These are phyloP conservation scores for Leishmania major DNA, from an alignment of 208 protist species.

Conservation along the genomic window DNA sequence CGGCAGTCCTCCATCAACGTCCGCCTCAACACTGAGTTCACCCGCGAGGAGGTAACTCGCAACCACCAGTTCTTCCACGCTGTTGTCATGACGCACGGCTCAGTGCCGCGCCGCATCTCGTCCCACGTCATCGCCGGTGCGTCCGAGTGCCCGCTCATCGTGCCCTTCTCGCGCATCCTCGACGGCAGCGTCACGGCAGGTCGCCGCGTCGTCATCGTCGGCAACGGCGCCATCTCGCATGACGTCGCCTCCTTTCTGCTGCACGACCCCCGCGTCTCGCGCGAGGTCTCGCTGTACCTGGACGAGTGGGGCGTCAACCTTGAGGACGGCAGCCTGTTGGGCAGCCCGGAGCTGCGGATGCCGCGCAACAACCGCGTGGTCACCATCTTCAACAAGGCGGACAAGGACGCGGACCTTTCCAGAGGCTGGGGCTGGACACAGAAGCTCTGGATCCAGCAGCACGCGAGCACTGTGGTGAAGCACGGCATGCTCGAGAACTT, in stretches of 20 bases:
- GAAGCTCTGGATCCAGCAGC: conserved; percentile 81
- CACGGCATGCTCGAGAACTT: conserved; percentile 71
- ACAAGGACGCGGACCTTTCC: conserved; percentile 83
- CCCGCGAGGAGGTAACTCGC: conserved; percentile 72
- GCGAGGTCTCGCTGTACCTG: conserved; percentile 59
- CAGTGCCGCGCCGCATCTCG: conserved; percentile 60
- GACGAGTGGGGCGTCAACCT: conserved; percentile 88
- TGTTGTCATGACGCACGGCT: conserved; percentile 76
- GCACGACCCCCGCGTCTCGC: conserved; percentile 83
- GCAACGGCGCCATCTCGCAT: conserved; percentile 85
- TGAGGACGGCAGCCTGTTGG: conserved; percentile 51
- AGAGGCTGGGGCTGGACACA: conserved; percentile 79
- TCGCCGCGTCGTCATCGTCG: conserved; percentile 79
- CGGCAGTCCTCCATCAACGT: conserved; percentile 83
- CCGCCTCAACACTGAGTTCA: conserved; percentile 73
- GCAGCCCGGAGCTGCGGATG: conserved; percentile 30
- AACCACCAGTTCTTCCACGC: conserved; percentile 87
- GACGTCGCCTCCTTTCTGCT: conserved; percentile 86
- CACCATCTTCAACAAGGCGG: conserved; percentile 73
- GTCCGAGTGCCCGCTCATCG: conserved; percentile 60
- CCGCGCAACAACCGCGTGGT: conserved; percentile 85
- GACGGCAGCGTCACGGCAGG: conserved; percentile 80
- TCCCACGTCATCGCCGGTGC: conserved; percentile 75
- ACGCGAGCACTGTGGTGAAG: conserved; percentile 73
- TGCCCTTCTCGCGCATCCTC: conserved; percentile 79